phyloP scores from a whole-genome alignment of 2,329 filamentous ascomycete species.

The Colletotrichum gigasporum region DNA sequence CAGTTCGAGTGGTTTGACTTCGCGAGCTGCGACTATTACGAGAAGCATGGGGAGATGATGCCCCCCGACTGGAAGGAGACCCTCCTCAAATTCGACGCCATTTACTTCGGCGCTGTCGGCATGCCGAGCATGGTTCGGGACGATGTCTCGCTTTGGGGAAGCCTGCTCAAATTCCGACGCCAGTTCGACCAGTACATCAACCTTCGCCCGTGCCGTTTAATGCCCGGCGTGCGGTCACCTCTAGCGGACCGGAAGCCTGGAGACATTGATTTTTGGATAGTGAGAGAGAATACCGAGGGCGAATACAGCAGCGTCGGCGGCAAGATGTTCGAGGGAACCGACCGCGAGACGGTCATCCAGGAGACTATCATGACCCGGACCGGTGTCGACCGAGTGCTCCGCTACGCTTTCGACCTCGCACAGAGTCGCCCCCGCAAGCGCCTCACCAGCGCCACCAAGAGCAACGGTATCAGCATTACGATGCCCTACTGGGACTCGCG shows the following conservation, averaged over 20 bases:
- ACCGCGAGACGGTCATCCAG: constrained; percentile 71
- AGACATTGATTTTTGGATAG: constrained; percentile 72
- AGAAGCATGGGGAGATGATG: constrained; percentile 54
- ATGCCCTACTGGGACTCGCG: constrained; percentile 77
- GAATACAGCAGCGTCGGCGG: constrained; percentile 74
- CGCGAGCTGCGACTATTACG: constrained; percentile 66
- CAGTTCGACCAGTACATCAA: constrained; percentile 74
- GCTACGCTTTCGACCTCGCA: constrained; percentile 71
- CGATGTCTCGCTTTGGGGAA: constrained; percentile 72
- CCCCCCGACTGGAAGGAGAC: constrained; percentile 47
- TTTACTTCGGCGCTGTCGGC: constrained; percentile 72
- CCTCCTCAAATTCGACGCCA: constrained; percentile 60
- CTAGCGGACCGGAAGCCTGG: constrained; percentile 59
- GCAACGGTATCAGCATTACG: constrained; percentile 71
- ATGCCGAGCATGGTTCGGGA: constrained; percentile 68
- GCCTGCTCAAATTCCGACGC: constrained; percentile 72
- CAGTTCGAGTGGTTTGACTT: constrained; percentile 72
- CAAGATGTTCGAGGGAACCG: constrained; percentile 64
- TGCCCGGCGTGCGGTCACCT: constrained; percentile 67
- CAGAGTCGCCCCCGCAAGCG: constrained; percentile 64
- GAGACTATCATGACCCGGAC: constrained; percentile 71
- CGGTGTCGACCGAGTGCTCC: constrained; percentile 66
- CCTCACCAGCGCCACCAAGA: constrained; percentile 72
- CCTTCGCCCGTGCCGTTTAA: constrained; percentile 69
- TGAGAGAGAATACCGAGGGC: constrained; percentile 74